Evolutionary conservation across 768 basidiomycete species (phyloP).

Genomic region (Rhodotorula graminis): DNA sequence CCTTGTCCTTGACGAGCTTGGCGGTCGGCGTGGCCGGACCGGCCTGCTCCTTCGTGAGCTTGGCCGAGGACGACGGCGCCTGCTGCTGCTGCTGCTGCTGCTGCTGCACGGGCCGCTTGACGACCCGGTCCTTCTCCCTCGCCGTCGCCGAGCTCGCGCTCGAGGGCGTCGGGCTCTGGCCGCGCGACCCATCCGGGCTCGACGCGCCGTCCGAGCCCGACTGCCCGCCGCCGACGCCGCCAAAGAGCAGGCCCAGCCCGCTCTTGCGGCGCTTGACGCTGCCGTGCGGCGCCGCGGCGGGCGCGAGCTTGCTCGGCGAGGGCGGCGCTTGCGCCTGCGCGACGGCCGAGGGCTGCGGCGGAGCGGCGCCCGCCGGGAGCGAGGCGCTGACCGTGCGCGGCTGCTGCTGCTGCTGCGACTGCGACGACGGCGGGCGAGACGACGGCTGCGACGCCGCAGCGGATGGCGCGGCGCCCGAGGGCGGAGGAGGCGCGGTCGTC

Average conservation of each 20-base stretch:
- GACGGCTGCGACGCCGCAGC: background rate
- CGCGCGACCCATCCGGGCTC: background rate
- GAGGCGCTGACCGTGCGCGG: background rate
- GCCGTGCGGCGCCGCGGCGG: background rate
- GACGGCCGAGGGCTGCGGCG: background rate
- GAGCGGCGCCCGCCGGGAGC: background rate
- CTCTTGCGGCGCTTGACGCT: slow-evolving; percentile 26
- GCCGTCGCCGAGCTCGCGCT: background rate
- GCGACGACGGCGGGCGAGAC: no score
- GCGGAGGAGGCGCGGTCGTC: background rate
- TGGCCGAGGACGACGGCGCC: background rate
- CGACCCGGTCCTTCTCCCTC: background rate
- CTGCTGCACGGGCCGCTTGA: background rate
- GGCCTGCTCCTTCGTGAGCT: background rate
- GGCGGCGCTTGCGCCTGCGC: background rate
- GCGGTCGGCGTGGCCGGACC: no score
- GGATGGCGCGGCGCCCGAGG: background rate
- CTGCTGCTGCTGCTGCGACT: no score
- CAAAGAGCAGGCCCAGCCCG: slow-evolving; percentile 20
- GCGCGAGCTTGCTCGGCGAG: background rate
- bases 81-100: background rate
- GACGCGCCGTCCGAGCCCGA: background rate
- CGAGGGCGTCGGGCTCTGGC: background rate
- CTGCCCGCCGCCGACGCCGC: background rate
- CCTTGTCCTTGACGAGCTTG: background rate